Evolutionary conservation across 352 stramenopile genomes (phyloP).

Genomic region (Globisporangium cederbergense): DNA sequence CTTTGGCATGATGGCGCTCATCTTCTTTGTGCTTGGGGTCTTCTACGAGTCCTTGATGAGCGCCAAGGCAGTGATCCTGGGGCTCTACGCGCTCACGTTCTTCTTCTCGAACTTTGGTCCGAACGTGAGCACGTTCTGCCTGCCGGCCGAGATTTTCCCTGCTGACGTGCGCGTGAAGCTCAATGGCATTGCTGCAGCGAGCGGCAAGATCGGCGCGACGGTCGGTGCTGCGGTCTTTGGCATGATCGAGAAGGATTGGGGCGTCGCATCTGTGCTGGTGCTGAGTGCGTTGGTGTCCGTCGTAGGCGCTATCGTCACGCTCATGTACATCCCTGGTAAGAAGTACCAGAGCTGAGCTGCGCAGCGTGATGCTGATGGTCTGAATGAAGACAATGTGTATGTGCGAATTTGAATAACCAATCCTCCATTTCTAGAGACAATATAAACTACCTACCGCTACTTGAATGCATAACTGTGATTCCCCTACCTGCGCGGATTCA

Average conservation of each 20-base stretch:
- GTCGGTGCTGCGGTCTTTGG: conserved; percentile 61
- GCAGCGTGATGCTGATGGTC: background rate
- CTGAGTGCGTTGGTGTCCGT: conserved; percentile 57
- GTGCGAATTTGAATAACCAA: conserved; percentile 1
- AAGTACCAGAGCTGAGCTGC: conserved; percentile 24
- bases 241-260: conserved; percentile 52
- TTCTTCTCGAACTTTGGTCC: conserved; percentile 90
- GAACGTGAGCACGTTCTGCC: conserved; percentile 84
- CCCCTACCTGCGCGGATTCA: background rate
- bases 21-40: conserved; percentile 59
- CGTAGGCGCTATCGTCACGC: conserved; percentile 56
- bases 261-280: conserved; percentile 55
- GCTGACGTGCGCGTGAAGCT: conserved; percentile 70
- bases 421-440: conserved; percentile 9
- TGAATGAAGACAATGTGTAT: background rate
- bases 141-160: conserved; percentile 78
- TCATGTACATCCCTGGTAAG: conserved; percentile 57
- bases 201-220: conserved; percentile 71
- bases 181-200: conserved; percentile 74
- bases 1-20: conserved; percentile 61
- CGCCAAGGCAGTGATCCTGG: conserved; percentile 42
- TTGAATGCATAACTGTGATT: background rate
- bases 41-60: conserved; percentile 51
- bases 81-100: conserved; percentile 77
- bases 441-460: conserved; percentile 5